Evolutionary conservation across 345 rosid species (phyloP).

Genomic region (Brassica napus): DNA sequence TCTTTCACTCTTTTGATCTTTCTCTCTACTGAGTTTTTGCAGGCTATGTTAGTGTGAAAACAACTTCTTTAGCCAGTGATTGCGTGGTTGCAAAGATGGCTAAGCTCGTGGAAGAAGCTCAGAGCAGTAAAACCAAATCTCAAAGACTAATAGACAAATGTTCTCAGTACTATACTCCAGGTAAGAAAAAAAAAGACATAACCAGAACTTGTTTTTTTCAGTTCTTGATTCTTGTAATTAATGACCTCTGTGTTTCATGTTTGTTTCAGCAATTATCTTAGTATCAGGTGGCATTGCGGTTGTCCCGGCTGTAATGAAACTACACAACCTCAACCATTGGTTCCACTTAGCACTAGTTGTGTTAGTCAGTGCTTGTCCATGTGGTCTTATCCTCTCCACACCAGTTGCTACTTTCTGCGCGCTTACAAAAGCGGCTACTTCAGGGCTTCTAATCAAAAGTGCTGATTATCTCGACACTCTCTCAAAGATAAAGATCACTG

Average conservation of each 20-base stretch:
- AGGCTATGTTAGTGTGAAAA: conserved; percentile 76
- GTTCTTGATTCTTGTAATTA: not conserved
- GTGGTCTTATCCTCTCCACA: conserved; percentile 90
- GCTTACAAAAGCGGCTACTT: conserved; percentile 76
- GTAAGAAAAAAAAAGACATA: conserved; percentile 38
- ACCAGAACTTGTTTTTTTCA: conserved; percentile 5
- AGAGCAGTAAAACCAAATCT: conserved; percentile 69
- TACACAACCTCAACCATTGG: conserved; percentile 54
- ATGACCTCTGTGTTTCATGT: not conserved
- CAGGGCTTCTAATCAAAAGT: conserved; percentile 84
- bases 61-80: conserved; percentile 80
- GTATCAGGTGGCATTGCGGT: conserved; percentile 56
- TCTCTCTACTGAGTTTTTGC: not conserved
- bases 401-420: conserved; percentile 95
- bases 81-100: conserved; percentile 89
- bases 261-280: conserved; percentile 57
- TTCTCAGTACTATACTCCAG: conserved; percentile 79
- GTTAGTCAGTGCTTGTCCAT: conserved; percentile 90
- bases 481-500: conserved; percentile 63
- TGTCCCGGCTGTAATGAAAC: conserved; percentile 55
- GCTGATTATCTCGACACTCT: conserved; percentile 78
- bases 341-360: conserved; percentile 77
- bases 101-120: conserved; percentile 97
- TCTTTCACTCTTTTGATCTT: conserved; percentile 13
- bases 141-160: conserved; percentile 77